Conservation (phyloP, 1,139 yeast genomes). For the Suhomyces ambrosiae region DNA sequence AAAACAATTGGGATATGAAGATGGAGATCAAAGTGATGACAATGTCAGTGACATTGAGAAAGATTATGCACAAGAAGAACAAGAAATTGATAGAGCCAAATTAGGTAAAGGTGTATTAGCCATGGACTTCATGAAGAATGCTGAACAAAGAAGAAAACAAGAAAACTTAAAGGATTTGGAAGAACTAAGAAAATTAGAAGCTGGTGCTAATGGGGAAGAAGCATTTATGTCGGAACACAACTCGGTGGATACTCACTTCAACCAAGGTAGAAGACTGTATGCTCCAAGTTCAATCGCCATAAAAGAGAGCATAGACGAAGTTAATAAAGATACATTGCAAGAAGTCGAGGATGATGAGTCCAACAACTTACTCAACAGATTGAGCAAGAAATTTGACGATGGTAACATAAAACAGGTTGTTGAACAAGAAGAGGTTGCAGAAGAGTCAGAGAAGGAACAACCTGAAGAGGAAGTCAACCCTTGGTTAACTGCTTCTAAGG, state of each 20-base stretch:
- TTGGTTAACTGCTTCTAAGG: constrained; percentile 58
- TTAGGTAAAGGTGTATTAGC: constrained; percentile 85
- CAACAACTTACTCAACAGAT: constrained; percentile 44
- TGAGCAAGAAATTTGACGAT: constrained; percentile 30
- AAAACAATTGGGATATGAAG: constrained; percentile 71
- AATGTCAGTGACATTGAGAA: constrained; percentile 54
- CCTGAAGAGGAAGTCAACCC: constrained; percentile 54
- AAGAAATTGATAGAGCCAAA: constrained; percentile 38
- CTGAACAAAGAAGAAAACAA: constrained; percentile 64
- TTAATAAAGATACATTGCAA: constrained; percentile 42
- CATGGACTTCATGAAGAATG: constrained; percentile 94
- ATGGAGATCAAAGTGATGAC: constrained; percentile 55
- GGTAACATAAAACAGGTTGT: constrained; percentile 13
- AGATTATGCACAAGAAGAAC: constrained; percentile 38
- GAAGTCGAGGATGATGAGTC: constrained; percentile 61
- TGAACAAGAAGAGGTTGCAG: constrained; percentile 13
- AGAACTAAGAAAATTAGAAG: constrained; percentile 47
- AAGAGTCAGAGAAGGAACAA: constrained; percentile 8
- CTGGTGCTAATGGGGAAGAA: constrained; percentile 41
- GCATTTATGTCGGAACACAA: constrained; percentile 21
- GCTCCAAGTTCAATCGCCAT: constrained; percentile 65
- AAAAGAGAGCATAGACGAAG: constrained; percentile 44
- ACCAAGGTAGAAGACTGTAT: constrained; percentile 81
- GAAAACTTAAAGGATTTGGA: constrained; percentile 58
- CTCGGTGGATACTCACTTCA: constrained; percentile 53